Evolutionary conservation across 345 rosid genomes (phyloP).

Genomic region (Eucalyptus pumila): DNA sequence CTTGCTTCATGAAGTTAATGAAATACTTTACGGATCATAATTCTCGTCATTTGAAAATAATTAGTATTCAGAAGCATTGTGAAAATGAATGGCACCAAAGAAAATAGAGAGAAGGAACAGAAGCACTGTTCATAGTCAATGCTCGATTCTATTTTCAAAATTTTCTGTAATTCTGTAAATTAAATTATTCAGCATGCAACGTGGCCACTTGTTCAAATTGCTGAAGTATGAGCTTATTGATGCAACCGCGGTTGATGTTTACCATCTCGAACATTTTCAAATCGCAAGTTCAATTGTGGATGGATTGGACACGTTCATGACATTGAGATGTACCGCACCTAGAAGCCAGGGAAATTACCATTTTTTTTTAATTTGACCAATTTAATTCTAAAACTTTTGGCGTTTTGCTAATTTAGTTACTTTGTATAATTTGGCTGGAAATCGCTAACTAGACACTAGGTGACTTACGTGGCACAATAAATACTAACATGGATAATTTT

Average conservation of each 20-base stretch:
- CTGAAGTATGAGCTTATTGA: neutral
- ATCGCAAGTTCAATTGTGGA: neutral
- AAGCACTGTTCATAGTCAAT: neutral
- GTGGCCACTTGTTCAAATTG: neutral
- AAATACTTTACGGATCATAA: neutral
- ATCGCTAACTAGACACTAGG: too few relatives aligned
- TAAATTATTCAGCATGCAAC: neutral
- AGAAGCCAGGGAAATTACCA: neutral
- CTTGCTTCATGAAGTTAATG: neutral
- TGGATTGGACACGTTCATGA: neutral
- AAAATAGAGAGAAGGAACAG: neutral
- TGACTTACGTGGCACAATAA: rapidly evolving
- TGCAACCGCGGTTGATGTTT: neutral
- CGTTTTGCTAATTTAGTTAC: too few relatives aligned
- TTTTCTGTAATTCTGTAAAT: neutral
- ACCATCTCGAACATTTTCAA: too few relatives aligned
- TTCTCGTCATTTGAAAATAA: neutral
- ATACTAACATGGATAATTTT: too few relatives aligned
- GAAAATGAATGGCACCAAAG: neutral
- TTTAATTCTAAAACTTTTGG: too few relatives aligned
- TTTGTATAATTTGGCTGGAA: too few relatives aligned
- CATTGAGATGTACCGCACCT: neutral
- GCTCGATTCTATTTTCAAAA: neutral
- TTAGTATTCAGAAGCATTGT: neutral
- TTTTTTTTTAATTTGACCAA: too few relatives aligned